A percentile compares a stretch with the other conserved stretches of the same genome.
Conservation (phyloP, 345 rosid species). For the sweet orange (Citrus sinensis) region DVS_A1.0 CM039164.1:16184001-16184500, state of each 20-base stretch:
- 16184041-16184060: background rate
- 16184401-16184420: background rate
- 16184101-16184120: slow-evolving; percentile 9
- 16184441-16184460: too few species aligned
- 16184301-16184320: background rate
- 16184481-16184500: background rate
- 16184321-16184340: background rate
- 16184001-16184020: background rate
- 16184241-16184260: background rate
- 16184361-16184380: too few species aligned
- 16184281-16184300: too few species aligned
- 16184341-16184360: too few species aligned
- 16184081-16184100: background rate
- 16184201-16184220: too few species aligned
- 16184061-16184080: background rate
- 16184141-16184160: background rate
- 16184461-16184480: background rate
- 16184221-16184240: too few species aligned
- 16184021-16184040: background rate
- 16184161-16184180: too few species aligned
- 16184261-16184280: too few species aligned
- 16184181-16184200: too few species aligned
- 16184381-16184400: background rate
- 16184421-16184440: background rate
- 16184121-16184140: background rate